Conservation (phyloP, 768 basidiomycete genomes). For the Amylocystis lapponica region DNA sequence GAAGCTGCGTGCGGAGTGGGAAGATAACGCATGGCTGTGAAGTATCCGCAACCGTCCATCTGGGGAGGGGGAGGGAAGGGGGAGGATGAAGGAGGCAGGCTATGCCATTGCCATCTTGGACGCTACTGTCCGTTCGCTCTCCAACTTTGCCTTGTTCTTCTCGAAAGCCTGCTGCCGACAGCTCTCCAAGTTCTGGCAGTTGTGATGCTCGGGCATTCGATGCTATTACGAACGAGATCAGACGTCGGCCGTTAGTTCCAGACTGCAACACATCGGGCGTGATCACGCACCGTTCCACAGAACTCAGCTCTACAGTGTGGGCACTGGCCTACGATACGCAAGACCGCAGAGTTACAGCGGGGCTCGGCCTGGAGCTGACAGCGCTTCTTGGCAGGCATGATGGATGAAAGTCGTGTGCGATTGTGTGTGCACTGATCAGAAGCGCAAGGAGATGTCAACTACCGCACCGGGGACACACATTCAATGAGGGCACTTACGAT, state of each 20-base stretch:
- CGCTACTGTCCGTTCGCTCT: conserved; percentile 82
- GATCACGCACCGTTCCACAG: conserved; percentile 61
- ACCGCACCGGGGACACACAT: not conserved
- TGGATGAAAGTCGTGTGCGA: conserved; percentile 8
- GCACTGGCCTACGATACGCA: conserved; percentile 83
- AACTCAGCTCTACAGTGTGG: conserved; percentile 74
- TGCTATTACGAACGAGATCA: conserved; percentile 43
- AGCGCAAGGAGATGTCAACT: not conserved
- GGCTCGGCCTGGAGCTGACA: conserved; percentile 60
- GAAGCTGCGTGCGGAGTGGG: not conserved
- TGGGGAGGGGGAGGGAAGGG: conserved; percentile 7
- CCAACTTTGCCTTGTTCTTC: conserved; percentile 80
- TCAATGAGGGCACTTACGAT: conserved; percentile 5
- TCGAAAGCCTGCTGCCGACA: conserved; percentile 87
- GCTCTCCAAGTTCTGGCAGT: conserved; percentile 76
- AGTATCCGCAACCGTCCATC: conserved; percentile 4
- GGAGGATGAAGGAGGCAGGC: conserved; percentile 11
- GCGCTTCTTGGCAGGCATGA: conserved; percentile 83
- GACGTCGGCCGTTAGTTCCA: conserved; percentile 14
- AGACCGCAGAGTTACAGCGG: conserved; percentile 72
- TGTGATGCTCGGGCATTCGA: conserved; percentile 85
- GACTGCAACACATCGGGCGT: conserved; percentile 2
- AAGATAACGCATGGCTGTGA: too few relatives aligned
- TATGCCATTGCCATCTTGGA: conserved; percentile 82
- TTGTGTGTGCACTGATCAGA: not conserved